Evolutionary conservation across 768 basidiomycete species (phyloP).

Genomic region (Termitomyces sp.): DNA sequence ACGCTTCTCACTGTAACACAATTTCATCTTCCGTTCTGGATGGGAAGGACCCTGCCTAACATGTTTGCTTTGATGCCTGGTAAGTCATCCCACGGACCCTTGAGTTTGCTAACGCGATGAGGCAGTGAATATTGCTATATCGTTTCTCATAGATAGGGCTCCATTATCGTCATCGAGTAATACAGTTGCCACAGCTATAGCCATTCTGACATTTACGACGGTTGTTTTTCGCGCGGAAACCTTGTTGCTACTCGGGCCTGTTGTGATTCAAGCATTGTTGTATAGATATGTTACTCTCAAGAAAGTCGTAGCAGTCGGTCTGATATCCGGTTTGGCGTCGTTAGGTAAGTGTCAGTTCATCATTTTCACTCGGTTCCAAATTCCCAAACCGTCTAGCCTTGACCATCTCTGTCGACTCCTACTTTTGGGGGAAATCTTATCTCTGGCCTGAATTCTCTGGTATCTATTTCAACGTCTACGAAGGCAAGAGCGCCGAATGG

Average conservation of each 20-base stretch:
- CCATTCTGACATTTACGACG: conserved; percentile 59
- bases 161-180: conserved; percentile 35
- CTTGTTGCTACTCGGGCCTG: conserved; percentile 54
- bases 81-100: conserved; percentile 25
- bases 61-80: conserved; percentile 85
- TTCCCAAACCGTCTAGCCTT: conserved; percentile 34
- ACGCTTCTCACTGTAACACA: conserved; percentile 70
- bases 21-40: conserved; percentile 93
- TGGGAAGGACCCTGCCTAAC: conserved; percentile 90
- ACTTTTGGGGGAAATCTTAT: conserved; percentile 70
- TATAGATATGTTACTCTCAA: conserved; percentile 36
- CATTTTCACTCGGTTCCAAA: not conserved
- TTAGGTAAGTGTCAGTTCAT: conserved; percentile 35
- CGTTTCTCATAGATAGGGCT: conserved; percentile 39
- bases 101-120: not conserved
- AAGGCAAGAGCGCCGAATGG: conserved; percentile 90
- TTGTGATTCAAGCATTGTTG: conserved; percentile 51
- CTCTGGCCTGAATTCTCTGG: conserved; percentile 86
- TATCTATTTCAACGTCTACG: conserved; percentile 78
- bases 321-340: conserved; percentile 43
- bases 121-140: conserved; percentile 55
- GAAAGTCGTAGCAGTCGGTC: conserved; percentile 43
- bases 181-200: conserved; percentile 39
- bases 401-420: conserved; percentile 71
- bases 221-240: conserved; percentile 82